phyloP scores from a whole-genome alignment of 176 grass and related monocot species.

The Oryza punctata region DNA sequence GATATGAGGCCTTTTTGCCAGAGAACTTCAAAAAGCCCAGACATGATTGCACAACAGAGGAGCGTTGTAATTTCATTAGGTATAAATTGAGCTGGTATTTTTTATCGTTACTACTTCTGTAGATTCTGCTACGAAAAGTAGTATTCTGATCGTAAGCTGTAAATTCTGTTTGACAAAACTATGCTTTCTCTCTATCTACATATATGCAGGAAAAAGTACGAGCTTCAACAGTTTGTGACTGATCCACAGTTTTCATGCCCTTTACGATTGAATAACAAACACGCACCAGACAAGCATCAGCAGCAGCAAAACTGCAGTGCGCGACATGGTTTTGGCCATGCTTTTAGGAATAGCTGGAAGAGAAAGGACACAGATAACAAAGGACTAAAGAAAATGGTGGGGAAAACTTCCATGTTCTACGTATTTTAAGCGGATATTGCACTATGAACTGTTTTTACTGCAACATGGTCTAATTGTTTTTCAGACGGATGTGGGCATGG shows the following conservation, averaged over 20 bases:
- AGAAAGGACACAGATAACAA: conserved; percentile 78
- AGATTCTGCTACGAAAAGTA: neutral
- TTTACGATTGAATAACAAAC: conserved; percentile 42
- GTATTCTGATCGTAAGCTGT: neutral
- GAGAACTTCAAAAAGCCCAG: conserved; percentile 69
- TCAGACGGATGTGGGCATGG: conserved; percentile 85
- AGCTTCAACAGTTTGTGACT: conserved; percentile 76
- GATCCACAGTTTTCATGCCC: conserved; percentile 58
- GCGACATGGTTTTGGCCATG: conserved; percentile 56
- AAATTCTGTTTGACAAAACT: neutral
- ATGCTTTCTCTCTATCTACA: neutral
- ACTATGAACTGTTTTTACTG: neutral
- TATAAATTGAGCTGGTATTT: conserved; percentile 15
- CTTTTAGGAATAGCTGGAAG: conserved; percentile 87
- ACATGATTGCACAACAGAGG: conserved; percentile 70
- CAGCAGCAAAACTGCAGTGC: conserved; percentile 48
- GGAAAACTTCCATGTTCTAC: neutral
- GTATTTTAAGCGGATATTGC: neutral
- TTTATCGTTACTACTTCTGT: neutral
- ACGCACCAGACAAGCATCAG: conserved; percentile 54
- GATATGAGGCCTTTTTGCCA: conserved; percentile 83
- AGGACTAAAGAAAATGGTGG: conserved; percentile 72
- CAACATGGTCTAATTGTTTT: conserved; percentile 6
- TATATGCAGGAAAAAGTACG: conserved; percentile 87
- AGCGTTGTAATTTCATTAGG: conserved; percentile 84